A percentile compares a stretch with the other conserved stretches of the same genome.
These are phyloP conservation scores for Mucor saturninus DNA, from an alignment of 371 early-diverging fungal genomes.

Conservation along the genomic window DNA sequence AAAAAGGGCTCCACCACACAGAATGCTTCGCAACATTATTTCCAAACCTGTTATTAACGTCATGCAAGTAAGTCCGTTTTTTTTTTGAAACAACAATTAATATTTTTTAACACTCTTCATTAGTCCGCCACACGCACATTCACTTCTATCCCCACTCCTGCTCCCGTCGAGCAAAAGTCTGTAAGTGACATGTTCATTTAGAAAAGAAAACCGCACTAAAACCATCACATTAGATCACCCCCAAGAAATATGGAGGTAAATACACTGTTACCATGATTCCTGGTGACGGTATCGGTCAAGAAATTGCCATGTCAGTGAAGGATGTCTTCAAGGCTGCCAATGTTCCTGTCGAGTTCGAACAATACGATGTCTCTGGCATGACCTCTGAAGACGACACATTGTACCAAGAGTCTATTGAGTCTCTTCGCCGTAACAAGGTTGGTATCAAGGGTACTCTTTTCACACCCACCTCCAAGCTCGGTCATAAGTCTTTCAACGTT, in stretches of 20 bases:
- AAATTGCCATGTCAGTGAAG: constrained; percentile 90
- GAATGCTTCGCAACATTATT: constrained; percentile 38
- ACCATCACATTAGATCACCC: constrained; percentile 30
- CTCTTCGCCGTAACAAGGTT: constrained; percentile 92
- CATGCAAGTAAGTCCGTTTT: constrained; percentile 24
- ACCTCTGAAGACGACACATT: constrained; percentile 72
- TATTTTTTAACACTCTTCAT: neutral
- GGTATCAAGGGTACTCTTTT: constrained; percentile 96
- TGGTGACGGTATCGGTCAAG: constrained; percentile 97
- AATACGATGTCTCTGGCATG: constrained; percentile 91
- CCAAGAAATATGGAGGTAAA: constrained; percentile 67
- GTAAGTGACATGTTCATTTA: constrained; percentile 33
- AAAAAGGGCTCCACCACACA: neutral
- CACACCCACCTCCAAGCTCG: constrained; percentile 88
- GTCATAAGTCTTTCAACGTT: constrained; percentile 94
- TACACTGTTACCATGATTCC: constrained; percentile 97
- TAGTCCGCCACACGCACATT: constrained; percentile 37
- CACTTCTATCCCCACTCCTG: constrained; percentile 53
- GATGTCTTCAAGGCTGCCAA: constrained; percentile 90
- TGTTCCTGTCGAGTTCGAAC: constrained; percentile 94
- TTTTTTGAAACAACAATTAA: neutral
- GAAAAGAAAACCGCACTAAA: neutral
- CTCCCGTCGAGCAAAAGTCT: constrained; percentile 51
- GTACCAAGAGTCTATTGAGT: constrained; percentile 87
- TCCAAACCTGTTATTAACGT: constrained; percentile 30